These are phyloP conservation scores for Hypoxylon perforatum DNA, from an alignment of 495 filamentous ascomycete species.

Conservation along the genomic window DNA sequence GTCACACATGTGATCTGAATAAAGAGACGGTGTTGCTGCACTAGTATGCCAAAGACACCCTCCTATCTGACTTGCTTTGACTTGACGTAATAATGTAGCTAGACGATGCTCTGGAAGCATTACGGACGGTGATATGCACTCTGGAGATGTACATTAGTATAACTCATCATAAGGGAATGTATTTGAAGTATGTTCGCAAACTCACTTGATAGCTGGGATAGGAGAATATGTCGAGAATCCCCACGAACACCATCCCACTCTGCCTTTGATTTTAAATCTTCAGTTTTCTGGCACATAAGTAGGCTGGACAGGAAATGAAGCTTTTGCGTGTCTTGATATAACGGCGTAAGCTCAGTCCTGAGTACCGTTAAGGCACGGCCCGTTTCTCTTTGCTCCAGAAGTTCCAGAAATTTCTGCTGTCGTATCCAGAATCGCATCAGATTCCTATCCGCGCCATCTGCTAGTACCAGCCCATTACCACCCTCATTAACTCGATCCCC, in stretches of 20 bases:
- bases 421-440: conserved; percentile 77
- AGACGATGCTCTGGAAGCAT: conserved; percentile 97
- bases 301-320: conserved; percentile 89
- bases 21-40: conserved; percentile 81
- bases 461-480: conserved; percentile 57
- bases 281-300: conserved; percentile 84
- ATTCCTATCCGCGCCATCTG: conserved; percentile 57
- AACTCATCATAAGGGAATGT: conserved; percentile 5
- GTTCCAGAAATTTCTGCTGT: conserved; percentile 94
- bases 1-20: conserved; percentile 88
- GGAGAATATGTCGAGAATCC: conserved; percentile 76
- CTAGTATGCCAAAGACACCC: conserved; percentile 91
- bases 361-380: conserved; percentile 81
- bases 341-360: conserved; percentile 85
- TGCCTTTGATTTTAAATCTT: conserved; percentile 83
- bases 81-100: conserved; percentile 81
- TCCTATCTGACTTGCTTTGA: conserved; percentile 84
- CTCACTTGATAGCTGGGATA: conserved; percentile 87
- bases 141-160: conserved; percentile 55
- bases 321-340: conserved; percentile 77
- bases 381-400: conserved; percentile 81
- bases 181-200: conserved; percentile 18
- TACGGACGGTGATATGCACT: conserved; percentile 92
- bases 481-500: conserved; percentile 61
- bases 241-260: conserved; percentile 89